Evolutionary conservation across 2,329 filamentous ascomycete genomes (phyloP).

Genomic region (Colletotrichum magnum): DNA sequence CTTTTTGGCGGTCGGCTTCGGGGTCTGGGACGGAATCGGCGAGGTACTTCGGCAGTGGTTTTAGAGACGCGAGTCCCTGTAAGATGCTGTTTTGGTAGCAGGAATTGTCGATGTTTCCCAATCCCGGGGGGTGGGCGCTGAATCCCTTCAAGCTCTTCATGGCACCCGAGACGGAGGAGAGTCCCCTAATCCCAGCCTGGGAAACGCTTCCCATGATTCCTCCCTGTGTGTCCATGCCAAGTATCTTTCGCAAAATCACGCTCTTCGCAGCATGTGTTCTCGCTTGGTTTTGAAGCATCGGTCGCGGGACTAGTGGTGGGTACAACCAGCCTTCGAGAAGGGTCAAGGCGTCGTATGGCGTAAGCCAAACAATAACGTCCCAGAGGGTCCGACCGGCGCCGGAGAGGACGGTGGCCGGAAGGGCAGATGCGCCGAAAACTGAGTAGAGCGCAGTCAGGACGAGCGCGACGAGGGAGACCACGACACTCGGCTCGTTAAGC

Average conservation of each 20-base stretch:
- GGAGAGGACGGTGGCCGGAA: conserved; percentile 47
- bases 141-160: conserved; percentile 56
- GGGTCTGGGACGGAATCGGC: conserved; percentile 55
- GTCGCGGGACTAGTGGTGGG: conserved; percentile 58
- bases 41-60: conserved; percentile 78
- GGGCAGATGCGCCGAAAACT: conserved; percentile 50
- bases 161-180: conserved; percentile 66
- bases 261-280: conserved; percentile 72
- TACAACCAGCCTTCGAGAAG: conserved; percentile 69
- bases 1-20: conserved; percentile 36
- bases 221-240: conserved; percentile 69
- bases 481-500: conserved; percentile 52
- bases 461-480: conserved; percentile 53
- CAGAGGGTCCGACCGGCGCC: conserved; percentile 65
- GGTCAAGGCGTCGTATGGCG: conserved; percentile 71
- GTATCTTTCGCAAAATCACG: conserved; percentile 73
- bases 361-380: conserved; percentile 70
- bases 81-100: conserved; percentile 98
- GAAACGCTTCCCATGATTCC: conserved; percentile 71
- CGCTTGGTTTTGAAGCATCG: conserved; percentile 54
- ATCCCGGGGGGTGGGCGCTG: conserved; percentile 70
- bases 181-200: conserved; percentile 69
- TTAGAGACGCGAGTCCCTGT: conserved; percentile 84
- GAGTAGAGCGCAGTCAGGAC: conserved; percentile 52
- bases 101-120: conserved; percentile 94